A percentile compares a stretch with the other conserved stretches of the same genome.
phyloP scores from a whole-genome alignment of 2,329 filamentous ascomycete genomes.

The Byssochlamys sp. region DNA sequence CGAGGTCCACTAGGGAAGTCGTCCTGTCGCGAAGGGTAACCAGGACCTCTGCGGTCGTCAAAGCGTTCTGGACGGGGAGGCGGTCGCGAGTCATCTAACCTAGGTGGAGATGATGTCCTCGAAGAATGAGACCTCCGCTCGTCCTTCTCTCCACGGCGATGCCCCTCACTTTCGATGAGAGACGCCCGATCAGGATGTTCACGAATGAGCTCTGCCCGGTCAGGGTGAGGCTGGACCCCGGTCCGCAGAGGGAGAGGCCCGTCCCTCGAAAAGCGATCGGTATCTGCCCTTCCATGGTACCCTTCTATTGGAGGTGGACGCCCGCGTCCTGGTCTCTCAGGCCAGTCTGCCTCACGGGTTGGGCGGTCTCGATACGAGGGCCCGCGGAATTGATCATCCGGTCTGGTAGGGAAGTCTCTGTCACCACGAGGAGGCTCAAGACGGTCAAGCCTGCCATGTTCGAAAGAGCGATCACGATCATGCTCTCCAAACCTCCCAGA shows the following conservation, averaged over 20 bases:
- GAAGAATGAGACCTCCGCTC: slow-evolving; percentile 21
- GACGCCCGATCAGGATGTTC: slow-evolving; percentile 20
- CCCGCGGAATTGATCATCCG: slow-evolving; percentile 32
- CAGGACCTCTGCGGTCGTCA: slow-evolving; percentile 25
- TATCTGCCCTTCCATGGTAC: slow-evolving; percentile 14
- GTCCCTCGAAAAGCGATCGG: slow-evolving; percentile 12
- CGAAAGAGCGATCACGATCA: slow-evolving; percentile 27
- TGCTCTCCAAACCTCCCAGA: slow-evolving; percentile 27
- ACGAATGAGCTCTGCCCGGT: slow-evolving; percentile 25
- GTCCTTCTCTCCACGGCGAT: slow-evolving; percentile 25
- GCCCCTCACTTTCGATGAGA: slow-evolving; percentile 14
- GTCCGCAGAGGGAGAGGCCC: slow-evolving; percentile 14
- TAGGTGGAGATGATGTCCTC: slow-evolving; percentile 18
- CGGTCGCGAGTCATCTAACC: slow-evolving; percentile 14
- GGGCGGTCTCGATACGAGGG: slow-evolving; percentile 26
- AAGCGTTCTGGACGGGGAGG: slow-evolving; percentile 29
- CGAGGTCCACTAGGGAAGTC: slow-evolving; percentile 47
- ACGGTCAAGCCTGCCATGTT: slow-evolving; percentile 28
- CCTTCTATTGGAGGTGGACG: slow-evolving; percentile 21
- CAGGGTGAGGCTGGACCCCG: slow-evolving; percentile 20
- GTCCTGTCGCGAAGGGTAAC: slow-evolving; percentile 28
- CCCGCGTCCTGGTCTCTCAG: slow-evolving; percentile 26
- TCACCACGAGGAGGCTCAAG: slow-evolving; percentile 8
- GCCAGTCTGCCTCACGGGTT: slow-evolving; percentile 28
- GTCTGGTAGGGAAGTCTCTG: slow-evolving; percentile 24